Evolutionary conservation across 805 yeast genomes (phyloP).

Genomic region (Nakazawaea populi): DNA sequence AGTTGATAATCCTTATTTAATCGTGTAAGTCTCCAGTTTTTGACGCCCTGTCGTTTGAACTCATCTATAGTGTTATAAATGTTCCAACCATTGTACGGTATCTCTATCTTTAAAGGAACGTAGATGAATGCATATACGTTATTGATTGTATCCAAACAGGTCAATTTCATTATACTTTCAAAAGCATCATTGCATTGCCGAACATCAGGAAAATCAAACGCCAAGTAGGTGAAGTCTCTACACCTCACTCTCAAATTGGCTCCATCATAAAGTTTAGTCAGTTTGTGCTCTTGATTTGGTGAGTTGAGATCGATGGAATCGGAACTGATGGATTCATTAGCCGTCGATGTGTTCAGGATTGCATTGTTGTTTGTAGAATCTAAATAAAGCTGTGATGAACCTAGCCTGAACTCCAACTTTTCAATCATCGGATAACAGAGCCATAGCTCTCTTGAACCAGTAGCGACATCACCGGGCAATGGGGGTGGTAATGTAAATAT

Average conservation of each 20-base stretch:
- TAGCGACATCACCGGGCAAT: slow-evolving; percentile 15
- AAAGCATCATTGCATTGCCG: slow-evolving; percentile 62
- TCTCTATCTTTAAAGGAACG: slow-evolving; percentile 67
- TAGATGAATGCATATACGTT: slow-evolving; percentile 80
- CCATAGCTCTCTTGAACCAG: slow-evolving; percentile 68
- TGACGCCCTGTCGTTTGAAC: slow-evolving; percentile 59
- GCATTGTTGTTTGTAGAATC: slow-evolving; percentile 6
- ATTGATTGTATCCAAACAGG: slow-evolving; percentile 45
- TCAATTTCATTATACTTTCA: slow-evolving; percentile 62
- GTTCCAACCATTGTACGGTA: slow-evolving; percentile 63
- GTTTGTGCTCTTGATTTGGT: not conserved
- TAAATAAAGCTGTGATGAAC: slow-evolving; percentile 36
- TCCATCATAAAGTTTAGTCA: slow-evolving; percentile 22
- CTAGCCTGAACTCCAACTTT: slow-evolving; percentile 48
- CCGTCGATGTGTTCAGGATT: slow-evolving; percentile 10
- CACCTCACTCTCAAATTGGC: slow-evolving; percentile 68
- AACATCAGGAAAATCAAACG: slow-evolving; percentile 65
- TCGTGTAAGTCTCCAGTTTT: slow-evolving; percentile 64
- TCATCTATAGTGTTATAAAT: slow-evolving; percentile 59
- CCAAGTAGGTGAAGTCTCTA: slow-evolving; percentile 77
- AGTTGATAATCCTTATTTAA: slow-evolving; percentile 62
- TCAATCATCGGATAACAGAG: slow-evolving; percentile 82
- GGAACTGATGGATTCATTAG: not conserved
- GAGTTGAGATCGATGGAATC: slow-evolving; percentile 11
- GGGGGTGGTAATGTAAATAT: slow-evolving; percentile 44